Evolutionary conservation across 345 rosid genomes (phyloP).

Genomic region (Nephelium lappaceum): DNA sequence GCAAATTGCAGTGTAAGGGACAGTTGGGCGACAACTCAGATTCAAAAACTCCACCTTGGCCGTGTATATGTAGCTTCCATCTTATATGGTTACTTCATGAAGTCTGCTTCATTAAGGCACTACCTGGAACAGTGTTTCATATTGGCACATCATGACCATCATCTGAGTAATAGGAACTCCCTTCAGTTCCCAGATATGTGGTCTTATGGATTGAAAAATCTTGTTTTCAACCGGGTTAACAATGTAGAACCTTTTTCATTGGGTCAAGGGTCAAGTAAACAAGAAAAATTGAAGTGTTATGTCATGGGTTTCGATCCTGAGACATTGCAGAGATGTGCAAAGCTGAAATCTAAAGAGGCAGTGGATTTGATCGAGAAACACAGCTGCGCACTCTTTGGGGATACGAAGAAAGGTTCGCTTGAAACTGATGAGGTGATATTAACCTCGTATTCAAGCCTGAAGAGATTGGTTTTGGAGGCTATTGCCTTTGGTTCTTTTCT

Average conservation of each 20-base stretch:
- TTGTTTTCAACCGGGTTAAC: conserved; percentile 42
- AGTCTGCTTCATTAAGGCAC: conserved; percentile 77
- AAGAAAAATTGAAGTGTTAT: conserved; percentile 58
- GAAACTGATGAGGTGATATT: conserved; percentile 49
- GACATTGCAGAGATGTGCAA: conserved; percentile 70
- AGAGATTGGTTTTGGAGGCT: conserved; percentile 87
- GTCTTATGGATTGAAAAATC: conserved; percentile 38
- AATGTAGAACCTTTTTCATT: conserved; percentile 20
- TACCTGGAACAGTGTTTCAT: conserved; percentile 55
- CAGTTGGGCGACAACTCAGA: conserved; percentile 81
- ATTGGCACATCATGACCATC: conserved; percentile 27
- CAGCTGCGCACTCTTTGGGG: conserved; percentile 67
- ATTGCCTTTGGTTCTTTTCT: conserved; percentile 92
- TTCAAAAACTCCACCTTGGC: conserved; percentile 51
- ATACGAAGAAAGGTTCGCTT: conserved; percentile 36
- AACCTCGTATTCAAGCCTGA: conserved; percentile 85
- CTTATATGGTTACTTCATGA: conserved; percentile 82
- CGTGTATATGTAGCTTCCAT: conserved; percentile 66
- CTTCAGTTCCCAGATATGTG: conserved; percentile 39
- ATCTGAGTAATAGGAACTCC: conserved; percentile 28
- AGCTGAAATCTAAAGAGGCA: conserved; percentile 69
- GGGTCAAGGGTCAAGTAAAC: conserved; percentile 25
- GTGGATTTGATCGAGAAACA: conserved; percentile 73
- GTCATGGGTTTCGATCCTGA: conserved; percentile 69
- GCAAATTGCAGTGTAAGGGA: conserved; percentile 77